These are phyloP conservation scores for Claviceps monticola DNA, from an alignment of 2,329 filamentous ascomycete genomes.

Conservation along the genomic window DNA sequence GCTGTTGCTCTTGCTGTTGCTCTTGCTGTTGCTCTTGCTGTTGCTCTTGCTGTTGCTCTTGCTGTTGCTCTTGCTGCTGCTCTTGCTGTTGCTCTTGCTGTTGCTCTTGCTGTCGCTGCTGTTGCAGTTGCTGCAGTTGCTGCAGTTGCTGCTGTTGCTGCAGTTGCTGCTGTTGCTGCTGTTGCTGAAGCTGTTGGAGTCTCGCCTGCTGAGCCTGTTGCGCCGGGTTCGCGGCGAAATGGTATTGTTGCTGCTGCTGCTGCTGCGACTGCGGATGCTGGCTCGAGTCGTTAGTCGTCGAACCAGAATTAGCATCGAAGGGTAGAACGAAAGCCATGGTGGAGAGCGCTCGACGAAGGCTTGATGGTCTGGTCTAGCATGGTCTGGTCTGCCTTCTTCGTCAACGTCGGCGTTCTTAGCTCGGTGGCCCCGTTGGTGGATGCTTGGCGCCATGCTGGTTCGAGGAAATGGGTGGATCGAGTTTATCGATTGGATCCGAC, in stretches of 20 bases:
- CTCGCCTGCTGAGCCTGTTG: not conserved
- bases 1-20: constrained; percentile 7
- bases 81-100: not conserved
- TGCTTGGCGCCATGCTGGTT: not conserved
- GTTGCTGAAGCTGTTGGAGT: not conserved
- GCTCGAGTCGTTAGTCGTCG: constrained; percentile 1
- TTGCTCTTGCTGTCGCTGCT: constrained; percentile 2
- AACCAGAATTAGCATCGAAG: not conserved
- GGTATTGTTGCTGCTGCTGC: not conserved
- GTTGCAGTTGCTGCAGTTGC: constrained; percentile 5
- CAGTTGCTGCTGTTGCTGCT: constrained; percentile 8
- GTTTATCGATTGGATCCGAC: not conserved
- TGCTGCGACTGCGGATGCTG: constrained; percentile 4
- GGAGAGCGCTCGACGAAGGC: not conserved
- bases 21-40: constrained; percentile 2
- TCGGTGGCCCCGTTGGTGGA: not conserved
- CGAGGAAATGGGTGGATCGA: not conserved
- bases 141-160: constrained; percentile 4
- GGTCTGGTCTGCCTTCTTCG: not conserved
- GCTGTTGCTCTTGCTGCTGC: not conserved
- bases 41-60: not conserved
- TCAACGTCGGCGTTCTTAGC: not conserved
- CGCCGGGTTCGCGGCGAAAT: not conserved
- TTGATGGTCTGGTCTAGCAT: not conserved
- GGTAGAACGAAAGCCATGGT: constrained; percentile 6